Conservation (phyloP, 768 basidiomycete genomes). For the Rhizopogon vulgaris region DNA sequence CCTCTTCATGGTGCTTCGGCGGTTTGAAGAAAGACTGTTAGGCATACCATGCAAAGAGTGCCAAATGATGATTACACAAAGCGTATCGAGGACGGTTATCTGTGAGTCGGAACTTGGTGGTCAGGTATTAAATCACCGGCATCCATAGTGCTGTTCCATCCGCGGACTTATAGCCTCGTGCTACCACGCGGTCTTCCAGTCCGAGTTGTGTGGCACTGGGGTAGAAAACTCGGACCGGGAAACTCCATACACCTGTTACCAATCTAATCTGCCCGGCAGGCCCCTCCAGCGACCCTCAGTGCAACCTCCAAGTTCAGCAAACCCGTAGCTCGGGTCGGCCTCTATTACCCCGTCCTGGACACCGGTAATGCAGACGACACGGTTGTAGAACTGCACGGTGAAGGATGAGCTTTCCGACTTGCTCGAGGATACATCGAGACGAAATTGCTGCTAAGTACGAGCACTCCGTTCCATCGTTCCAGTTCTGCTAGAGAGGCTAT, state of each 20-base stretch:
- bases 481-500: conserved; percentile 43
- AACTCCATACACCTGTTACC: conserved; percentile 20
- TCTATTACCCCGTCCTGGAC: conserved; percentile 86
- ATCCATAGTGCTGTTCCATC: conserved; percentile 46
- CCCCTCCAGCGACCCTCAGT: conserved; percentile 51
- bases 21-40: conserved; percentile 1
- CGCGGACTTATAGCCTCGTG: conserved; percentile 37
- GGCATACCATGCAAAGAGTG: background rate
- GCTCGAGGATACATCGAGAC: conserved; percentile 67
- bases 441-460: conserved; percentile 58
- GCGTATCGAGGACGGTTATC: conserved; percentile 24
- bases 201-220: conserved; percentile 33
- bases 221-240: too few relatives aligned
- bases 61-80: conserved; percentile 10
- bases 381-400: conserved; percentile 48
- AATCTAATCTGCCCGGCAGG: conserved; percentile 71
- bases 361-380: conserved; percentile 46
- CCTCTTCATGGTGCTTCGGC: background rate
- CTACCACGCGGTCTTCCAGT: conserved; percentile 54
- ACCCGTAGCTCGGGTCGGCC: conserved; percentile 76
- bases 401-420: conserved; percentile 55
- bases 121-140: background rate
- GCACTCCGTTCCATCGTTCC: conserved; percentile 73
- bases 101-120: background rate
- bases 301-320: conserved; percentile 38